These are phyloP conservation scores for Jackrogersella multiformis DNA, from an alignment of 495 filamentous ascomycete species.

Conservation along the genomic window DNA sequence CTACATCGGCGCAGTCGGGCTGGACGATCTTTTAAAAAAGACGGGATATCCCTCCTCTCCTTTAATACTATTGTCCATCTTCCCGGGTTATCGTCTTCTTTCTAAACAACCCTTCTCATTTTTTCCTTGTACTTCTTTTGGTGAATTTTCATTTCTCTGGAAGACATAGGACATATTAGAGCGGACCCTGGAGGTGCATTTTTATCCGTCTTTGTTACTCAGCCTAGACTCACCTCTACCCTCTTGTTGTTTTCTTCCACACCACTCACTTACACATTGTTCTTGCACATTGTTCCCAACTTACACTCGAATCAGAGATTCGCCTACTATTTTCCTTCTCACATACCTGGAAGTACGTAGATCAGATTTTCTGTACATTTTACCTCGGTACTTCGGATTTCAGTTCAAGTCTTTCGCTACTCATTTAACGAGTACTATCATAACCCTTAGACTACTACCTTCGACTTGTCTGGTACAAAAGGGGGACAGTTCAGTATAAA, in stretches of 20 bases:
- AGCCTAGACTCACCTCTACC: slow-evolving; percentile 18
- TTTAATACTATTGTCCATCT: slow-evolving; percentile 8
- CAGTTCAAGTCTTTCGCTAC: slow-evolving; percentile 12
- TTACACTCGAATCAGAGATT: slow-evolving; percentile 35
- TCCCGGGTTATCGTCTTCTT: slow-evolving; percentile 9
- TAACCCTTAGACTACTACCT: not conserved
- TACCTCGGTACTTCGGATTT: not conserved
- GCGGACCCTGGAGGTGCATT: slow-evolving; percentile 18
- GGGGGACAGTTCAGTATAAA: slow-evolving; percentile 3
- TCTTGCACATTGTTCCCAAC: not conserved
- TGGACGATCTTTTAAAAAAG: slow-evolving; percentile 18
- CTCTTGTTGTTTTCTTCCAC: slow-evolving; percentile 7
- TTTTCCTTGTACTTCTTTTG: slow-evolving; percentile 14
- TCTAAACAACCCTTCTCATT: slow-evolving; percentile 21
- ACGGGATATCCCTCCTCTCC: slow-evolving; percentile 25
- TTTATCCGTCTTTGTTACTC: slow-evolving; percentile 15
- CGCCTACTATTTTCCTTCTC: not conserved
- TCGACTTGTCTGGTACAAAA: slow-evolving; percentile 41
- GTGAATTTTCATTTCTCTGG: slow-evolving; percentile 11
- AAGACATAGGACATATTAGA: slow-evolving; percentile 29
- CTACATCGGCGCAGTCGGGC: too few species aligned
- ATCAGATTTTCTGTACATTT: slow-evolving; percentile 3
- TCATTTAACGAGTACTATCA: not conserved
- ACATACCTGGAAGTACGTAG: not conserved
- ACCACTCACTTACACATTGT: slow-evolving; percentile 29